Conservation (phyloP, 805 yeast genomes). For the Kuraishia molischiana region DNA sequence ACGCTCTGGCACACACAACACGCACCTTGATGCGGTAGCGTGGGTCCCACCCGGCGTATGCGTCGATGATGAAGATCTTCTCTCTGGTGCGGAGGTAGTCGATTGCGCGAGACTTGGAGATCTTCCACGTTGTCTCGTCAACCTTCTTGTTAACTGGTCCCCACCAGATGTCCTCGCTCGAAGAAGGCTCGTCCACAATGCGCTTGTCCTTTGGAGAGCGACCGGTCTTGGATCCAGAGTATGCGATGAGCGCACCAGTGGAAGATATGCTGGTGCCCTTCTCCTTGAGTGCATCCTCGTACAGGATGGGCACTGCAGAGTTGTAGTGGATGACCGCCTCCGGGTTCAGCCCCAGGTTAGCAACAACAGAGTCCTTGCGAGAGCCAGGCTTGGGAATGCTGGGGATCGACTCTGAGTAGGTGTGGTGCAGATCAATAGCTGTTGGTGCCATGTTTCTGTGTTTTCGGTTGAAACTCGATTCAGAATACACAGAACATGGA, state of each 20-base stretch:
- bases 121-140: constrained; percentile 88
- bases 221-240: constrained; percentile 93
- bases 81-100: constrained; percentile 95
- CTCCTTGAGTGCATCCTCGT: constrained; percentile 91
- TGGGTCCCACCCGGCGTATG: constrained; percentile 99
- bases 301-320: constrained; percentile 84
- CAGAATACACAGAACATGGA: too few relatives aligned
- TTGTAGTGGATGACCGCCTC: constrained; percentile 76
- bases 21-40: constrained; percentile 92
- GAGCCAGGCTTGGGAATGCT: constrained; percentile 8
- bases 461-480: background rate
- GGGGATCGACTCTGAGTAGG: constrained; percentile 1
- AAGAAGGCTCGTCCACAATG: constrained; percentile 89
- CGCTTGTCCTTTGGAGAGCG: constrained; percentile 98
- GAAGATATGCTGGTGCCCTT: constrained; percentile 86
- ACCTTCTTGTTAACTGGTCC: constrained; percentile 97
- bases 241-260: constrained; percentile 92
- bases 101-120: constrained; percentile 91
- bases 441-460: constrained; percentile 25
- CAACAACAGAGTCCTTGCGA: constrained; percentile 19
- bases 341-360: constrained; percentile 36
- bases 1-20: constrained; percentile 95
- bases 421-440: constrained; percentile 21
- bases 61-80: constrained; percentile 90
- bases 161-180: constrained; percentile 91